Evolutionary conservation across 805 yeast species (phyloP), one percentile per base, ranked within the genome.

Genomic region (Suhomyces canberraensis): DNA sequence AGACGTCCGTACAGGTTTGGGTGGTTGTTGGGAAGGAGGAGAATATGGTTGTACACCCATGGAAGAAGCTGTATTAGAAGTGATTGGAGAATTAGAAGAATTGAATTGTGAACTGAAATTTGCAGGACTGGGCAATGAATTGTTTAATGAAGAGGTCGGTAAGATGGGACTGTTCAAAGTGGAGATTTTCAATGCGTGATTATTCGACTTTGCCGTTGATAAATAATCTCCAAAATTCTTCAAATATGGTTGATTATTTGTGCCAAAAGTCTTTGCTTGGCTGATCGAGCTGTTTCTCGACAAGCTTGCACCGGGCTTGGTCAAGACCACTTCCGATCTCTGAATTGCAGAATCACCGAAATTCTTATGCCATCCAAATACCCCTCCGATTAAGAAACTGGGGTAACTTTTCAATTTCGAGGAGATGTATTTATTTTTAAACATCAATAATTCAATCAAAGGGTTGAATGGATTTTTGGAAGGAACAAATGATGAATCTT

Each of bases 381-480:
- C 56, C 0, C 74, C 74, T 0, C 73, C 74, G 6, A 59, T 48
- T 28, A 68, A 48, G 21, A 53, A 54, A 11, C 59, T 37, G 0
- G 73, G 74, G 28, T 56, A 45, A 22, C 51, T 39, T 33, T 56
- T 59, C 28, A 64, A 47, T 35, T 45, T 52, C 4, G 69, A 57
- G 42, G 66, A 60, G 28, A 65, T 44, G 44, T 61, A 61, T 36
- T 57, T 58, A 36, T 56, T 56, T 16, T 52, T 52, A 44, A 41
- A 64, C 33, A 55, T 54, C 11, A 66, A 34, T 6, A 68, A 25
- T 3, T 64, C 61, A 16, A 58, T 48, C 67, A 84, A 71, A 1
- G 69, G 59, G 2, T 48, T 45, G 39, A 79, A 72, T 0, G 93
- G 95, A 18, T 84, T 86, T 7, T 64, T 61, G 3, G 61, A 11